Evolutionary conservation across 2,329 filamentous ascomycete genomes (phyloP).

Genomic region (Eurotiales sp.): DNA sequence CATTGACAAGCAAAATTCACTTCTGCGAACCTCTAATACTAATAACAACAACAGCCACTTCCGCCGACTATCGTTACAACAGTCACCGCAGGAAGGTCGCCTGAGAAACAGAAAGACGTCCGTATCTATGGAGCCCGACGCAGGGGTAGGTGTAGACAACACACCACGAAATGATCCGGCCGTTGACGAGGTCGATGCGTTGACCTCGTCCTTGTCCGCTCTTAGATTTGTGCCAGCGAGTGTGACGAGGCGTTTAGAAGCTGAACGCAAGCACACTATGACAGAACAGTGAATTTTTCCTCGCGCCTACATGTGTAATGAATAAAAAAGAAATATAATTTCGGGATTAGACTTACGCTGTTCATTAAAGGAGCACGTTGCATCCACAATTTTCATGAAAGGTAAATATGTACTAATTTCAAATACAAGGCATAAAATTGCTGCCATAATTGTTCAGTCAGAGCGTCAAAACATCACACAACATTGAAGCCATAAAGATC

Average conservation of each 20-base stretch:
- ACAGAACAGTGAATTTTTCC: not conserved
- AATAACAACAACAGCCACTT: slow-evolving; percentile 25
- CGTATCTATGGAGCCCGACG: slow-evolving; percentile 16
- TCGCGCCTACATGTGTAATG: not conserved
- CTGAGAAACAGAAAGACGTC: slow-evolving; percentile 30
- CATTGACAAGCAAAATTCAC: slow-evolving; percentile 77
- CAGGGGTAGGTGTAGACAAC: not conserved
- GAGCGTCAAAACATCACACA: not conserved
- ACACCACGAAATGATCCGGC: not conserved
- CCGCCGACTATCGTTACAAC: slow-evolving; percentile 33
- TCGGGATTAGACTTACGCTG: too few species aligned
- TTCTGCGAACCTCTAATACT: slow-evolving; percentile 53
- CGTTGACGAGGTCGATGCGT: slow-evolving; percentile 29
- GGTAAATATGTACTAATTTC: not conserved
- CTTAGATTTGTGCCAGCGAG: slow-evolving; percentile 43
- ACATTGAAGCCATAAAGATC: not conserved
- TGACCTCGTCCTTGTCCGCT: slow-evolving; percentile 43
- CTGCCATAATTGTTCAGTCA: too few species aligned
- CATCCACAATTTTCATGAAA: too few species aligned
- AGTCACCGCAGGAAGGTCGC: slow-evolving; percentile 30
- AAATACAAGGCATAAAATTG: not conserved
- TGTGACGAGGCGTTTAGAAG: slow-evolving; percentile 29
- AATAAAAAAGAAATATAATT: too few species aligned
- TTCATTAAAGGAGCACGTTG: too few species aligned
- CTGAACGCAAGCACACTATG: slow-evolving; percentile 13